These are phyloP conservation scores for Diddensiella caesifluorescens DNA, from an alignment of 805 yeast genomes.

Conservation along the genomic window DNA sequence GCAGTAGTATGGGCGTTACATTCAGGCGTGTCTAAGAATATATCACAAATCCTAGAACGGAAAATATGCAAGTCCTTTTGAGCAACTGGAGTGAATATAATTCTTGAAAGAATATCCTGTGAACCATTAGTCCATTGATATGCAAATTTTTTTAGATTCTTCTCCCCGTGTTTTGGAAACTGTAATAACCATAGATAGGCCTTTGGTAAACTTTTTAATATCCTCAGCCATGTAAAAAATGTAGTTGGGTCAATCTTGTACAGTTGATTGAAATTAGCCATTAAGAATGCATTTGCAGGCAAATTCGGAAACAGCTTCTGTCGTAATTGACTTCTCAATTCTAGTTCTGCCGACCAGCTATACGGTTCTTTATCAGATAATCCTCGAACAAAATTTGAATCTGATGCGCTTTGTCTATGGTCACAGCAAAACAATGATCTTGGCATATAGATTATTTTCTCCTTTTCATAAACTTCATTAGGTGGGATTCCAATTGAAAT, in stretches of 20 bases:
- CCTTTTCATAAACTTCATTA: constrained; percentile 21
- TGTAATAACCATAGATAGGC: constrained; percentile 32
- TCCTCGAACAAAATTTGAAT: constrained; percentile 7
- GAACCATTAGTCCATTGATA: constrained; percentile 25
- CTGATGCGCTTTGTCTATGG: constrained; percentile 31
- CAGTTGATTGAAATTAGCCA: constrained; percentile 33
- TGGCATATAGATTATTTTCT: constrained; percentile 28
- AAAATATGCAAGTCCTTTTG: constrained; percentile 29
- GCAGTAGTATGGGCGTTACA: constrained; percentile 36
- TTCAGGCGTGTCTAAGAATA: constrained; percentile 33
- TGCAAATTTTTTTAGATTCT: constrained; percentile 24
- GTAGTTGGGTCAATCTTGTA: constrained; percentile 32
- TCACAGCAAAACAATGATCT: constrained; percentile 33
- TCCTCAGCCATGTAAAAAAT: constrained; percentile 27
- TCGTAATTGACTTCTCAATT: constrained; percentile 22
- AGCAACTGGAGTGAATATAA: constrained; percentile 32
- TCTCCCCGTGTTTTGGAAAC: constrained; percentile 29
- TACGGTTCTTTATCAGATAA: constrained; percentile 6
- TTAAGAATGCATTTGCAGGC: constrained; percentile 23
- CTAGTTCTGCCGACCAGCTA: constrained; percentile 24
- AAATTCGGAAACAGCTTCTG: constrained; percentile 26
- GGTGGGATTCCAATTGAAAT: not conserved
- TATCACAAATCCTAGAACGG: constrained; percentile 30
- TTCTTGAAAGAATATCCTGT: constrained; percentile 21
- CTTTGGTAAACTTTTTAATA: constrained; percentile 25